These are phyloP conservation scores for Pythium monospermum DNA, from an alignment of 352 stramenopile genomes.

Conservation along the genomic window DNA sequence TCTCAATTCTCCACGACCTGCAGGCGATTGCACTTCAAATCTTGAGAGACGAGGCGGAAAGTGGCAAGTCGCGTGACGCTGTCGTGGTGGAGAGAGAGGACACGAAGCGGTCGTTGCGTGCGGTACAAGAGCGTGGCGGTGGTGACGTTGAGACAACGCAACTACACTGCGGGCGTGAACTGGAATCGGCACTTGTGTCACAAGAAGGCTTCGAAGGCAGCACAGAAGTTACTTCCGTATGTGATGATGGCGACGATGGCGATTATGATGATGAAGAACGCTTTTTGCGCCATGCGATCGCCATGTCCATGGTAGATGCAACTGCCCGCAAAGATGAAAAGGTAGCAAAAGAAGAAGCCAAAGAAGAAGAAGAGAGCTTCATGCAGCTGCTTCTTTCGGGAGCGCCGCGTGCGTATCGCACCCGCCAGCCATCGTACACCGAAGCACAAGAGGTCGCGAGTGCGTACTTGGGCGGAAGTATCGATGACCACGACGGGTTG, in stretches of 20 bases:
- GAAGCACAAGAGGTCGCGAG: conserved; percentile 59
- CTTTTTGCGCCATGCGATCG: conserved; percentile 33
- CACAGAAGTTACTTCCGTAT: neutral
- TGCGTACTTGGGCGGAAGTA: conserved; percentile 39
- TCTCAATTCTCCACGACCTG: conserved; percentile 46
- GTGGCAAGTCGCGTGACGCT: conserved; percentile 21
- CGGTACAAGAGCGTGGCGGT: neutral
- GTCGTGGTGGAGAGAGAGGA: too few relatives aligned
- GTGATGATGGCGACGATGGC: conserved; percentile 10
- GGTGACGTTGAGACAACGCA: neutral
- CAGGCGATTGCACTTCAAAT: conserved; percentile 49
- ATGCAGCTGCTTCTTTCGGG: conserved; percentile 2
- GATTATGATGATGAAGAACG: conserved; percentile 26
- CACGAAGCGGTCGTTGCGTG: neutral
- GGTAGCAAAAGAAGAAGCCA: conserved; percentile 47
- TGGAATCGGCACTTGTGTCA: neutral
- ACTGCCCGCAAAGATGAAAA: too few relatives aligned
- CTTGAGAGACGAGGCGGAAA: conserved; percentile 48
- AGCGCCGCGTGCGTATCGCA: conserved; percentile 15
- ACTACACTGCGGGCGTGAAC: neutral
- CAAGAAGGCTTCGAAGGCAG: neutral
- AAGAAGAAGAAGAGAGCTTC: conserved; percentile 21
- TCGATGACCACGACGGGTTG: conserved; percentile 54
- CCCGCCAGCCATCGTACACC: conserved; percentile 49
- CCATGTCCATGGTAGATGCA: conserved; percentile 28